phyloP scores from a whole-genome alignment of 768 basidiomycete species.

The Boletus eberwhitei region DNA sequence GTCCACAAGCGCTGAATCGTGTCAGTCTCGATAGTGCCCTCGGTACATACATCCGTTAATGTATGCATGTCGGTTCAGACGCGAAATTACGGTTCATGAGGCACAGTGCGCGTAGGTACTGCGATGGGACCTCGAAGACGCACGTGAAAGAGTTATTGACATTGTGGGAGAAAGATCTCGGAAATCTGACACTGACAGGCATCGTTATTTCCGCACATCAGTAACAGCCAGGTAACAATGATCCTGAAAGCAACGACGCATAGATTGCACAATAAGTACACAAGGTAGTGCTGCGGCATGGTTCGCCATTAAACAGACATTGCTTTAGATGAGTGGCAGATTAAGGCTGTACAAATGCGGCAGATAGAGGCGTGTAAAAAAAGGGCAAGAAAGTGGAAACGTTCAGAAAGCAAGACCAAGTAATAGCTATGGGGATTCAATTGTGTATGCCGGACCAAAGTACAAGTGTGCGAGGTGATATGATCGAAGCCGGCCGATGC shows the following conservation, averaged over 20 bases:
- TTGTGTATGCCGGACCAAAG: slow-evolving; percentile 62
- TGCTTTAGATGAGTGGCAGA: slow-evolving; percentile 39
- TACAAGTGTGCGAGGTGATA: slow-evolving; percentile 64
- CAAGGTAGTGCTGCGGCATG: slow-evolving; percentile 35
- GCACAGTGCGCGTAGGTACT: too few relatives aligned
- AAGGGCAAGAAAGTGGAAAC: slow-evolving; percentile 22
- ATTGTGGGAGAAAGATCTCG: too few relatives aligned
- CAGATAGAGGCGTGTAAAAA: slow-evolving; percentile 35
- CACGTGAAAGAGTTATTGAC: too few relatives aligned
- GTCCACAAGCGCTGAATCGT: too few relatives aligned
- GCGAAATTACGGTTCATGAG: not conserved
- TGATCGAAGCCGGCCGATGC: slow-evolving; percentile 40
- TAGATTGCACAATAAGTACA: slow-evolving; percentile 42
- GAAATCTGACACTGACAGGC: too few relatives aligned
- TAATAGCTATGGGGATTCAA: slow-evolving; percentile 35
- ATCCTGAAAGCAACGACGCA: slow-evolving; percentile 28
- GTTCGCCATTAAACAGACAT: slow-evolving; percentile 40
- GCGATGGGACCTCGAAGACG: too few relatives aligned
- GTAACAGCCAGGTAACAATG: not conserved
- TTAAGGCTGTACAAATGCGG: slow-evolving; percentile 43
- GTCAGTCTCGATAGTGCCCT: not conserved
- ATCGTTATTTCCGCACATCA: not conserved
- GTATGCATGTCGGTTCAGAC: not conserved
- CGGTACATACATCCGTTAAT: not conserved
- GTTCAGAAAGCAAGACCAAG: slow-evolving; percentile 37